Percentiles rank a stretch among this genome's conserved stretches.
Conservation (phyloP, 169 alveolate genomes). For the Neospora caninum region DNA sequence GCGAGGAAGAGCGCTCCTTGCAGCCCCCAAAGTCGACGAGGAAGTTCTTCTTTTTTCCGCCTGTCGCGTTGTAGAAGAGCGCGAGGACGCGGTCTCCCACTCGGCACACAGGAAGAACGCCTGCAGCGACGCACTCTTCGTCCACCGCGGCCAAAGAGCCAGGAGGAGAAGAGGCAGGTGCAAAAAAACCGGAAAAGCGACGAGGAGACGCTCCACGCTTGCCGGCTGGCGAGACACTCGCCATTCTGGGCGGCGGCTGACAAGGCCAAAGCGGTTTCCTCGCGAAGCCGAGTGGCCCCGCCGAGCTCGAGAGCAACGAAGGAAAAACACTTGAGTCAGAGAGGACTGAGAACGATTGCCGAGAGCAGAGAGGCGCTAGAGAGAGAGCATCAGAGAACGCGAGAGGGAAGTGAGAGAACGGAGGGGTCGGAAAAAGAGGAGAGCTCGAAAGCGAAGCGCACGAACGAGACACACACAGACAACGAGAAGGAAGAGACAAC, state of each 20-base stretch:
- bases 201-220: no score
- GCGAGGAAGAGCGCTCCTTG: neutral
- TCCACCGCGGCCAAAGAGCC: neutral
- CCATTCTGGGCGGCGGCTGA: no score
- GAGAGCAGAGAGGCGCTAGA: no score
- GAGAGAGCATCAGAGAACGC: neutral
- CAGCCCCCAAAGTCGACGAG: slow-evolving; percentile 52
- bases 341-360: no score
- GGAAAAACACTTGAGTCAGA: no score
- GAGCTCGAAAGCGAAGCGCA: neutral
- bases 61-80: slow-evolving; percentile 50
- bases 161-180: neutral
- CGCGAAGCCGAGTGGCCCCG: no score
- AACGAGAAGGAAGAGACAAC: neutral
- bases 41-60: neutral
- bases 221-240: no score
- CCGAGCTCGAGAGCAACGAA: no score
- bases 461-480: neutral
- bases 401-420: neutral
- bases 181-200: neutral
- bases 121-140: neutral
- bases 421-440: neutral
- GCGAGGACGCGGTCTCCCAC: neutral
- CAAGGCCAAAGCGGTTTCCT: no score
- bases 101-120: slow-evolving; percentile 26